These are phyloP conservation scores for Aspergillus pseudotamarii DNA, from an alignment of 2,329 filamentous ascomycete genomes.

Conservation along the genomic window DNA sequence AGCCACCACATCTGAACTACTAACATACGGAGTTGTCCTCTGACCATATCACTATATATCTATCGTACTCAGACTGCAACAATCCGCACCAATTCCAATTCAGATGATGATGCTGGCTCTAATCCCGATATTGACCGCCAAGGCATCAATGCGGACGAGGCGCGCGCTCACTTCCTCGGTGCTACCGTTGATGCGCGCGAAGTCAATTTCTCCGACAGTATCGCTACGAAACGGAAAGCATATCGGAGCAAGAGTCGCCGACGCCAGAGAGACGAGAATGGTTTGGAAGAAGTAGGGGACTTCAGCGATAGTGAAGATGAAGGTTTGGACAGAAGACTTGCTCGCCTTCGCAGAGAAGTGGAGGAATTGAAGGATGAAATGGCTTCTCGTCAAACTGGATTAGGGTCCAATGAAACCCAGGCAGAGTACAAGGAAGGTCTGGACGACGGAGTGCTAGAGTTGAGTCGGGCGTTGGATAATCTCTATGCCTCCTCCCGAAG, in stretches of 20 bases:
- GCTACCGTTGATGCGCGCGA: constrained; percentile 74
- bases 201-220: constrained; percentile 87
- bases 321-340: constrained; percentile 75
- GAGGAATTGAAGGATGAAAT: constrained; percentile 67
- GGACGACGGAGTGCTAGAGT: constrained; percentile 64
- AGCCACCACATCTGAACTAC: constrained; percentile 27
- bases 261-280: constrained; percentile 52
- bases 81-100: constrained; percentile 59
- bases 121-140: constrained; percentile 72
- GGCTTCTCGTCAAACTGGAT: constrained; percentile 52
- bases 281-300: constrained; percentile 68
- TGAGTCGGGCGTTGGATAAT: constrained; percentile 73
- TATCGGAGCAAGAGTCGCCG: constrained; percentile 76
- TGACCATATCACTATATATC: constrained; percentile 44
- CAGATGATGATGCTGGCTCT: constrained; percentile 58
- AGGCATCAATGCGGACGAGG: constrained; percentile 74
- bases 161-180: constrained; percentile 77
- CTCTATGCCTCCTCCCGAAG: constrained; percentile 50
- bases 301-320: constrained; percentile 80
- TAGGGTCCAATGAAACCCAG: constrained; percentile 51
- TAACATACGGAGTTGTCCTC: background rate
- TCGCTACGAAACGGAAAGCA: constrained; percentile 78
- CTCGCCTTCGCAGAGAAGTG: constrained; percentile 79
- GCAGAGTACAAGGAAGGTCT: constrained; percentile 45
- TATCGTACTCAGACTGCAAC: constrained; percentile 54